These are phyloP conservation scores for Penicillium sp. DNA, from an alignment of 2,329 filamentous ascomycete genomes.

Conservation along the genomic window DNA sequence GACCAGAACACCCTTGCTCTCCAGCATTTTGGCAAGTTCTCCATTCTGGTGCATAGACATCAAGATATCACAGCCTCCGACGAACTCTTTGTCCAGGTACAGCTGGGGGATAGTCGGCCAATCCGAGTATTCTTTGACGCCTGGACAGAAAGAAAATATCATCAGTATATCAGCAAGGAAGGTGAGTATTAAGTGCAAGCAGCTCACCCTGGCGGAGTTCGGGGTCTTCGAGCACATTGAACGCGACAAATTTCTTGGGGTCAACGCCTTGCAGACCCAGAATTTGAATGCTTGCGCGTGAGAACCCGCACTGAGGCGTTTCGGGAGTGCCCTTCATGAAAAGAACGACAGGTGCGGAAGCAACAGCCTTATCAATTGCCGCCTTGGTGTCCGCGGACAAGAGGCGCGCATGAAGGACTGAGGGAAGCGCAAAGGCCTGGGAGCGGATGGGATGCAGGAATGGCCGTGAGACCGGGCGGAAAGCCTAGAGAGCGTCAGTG, in stretches of 20 bases:
- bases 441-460: constrained; percentile 21
- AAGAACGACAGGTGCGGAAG: constrained; percentile 84
- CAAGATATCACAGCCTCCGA: constrained; percentile 96
- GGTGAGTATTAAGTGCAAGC: neutral
- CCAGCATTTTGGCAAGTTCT: constrained; percentile 83
- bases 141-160: constrained; percentile 44
- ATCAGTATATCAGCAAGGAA: constrained; percentile 1
- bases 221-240: constrained; percentile 91
- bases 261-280: constrained; percentile 92
- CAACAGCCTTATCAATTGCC: constrained; percentile 88
- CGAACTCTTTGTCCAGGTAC: constrained; percentile 91
- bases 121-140: constrained; percentile 98
- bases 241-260: constrained; percentile 93
- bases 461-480: constrained; percentile 31
- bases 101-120: constrained; percentile 99
- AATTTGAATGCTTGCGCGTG: constrained; percentile 90
- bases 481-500: constrained; percentile 21
- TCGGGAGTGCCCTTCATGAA: constrained; percentile 99
- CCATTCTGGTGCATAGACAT: constrained; percentile 97
- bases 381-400: constrained; percentile 75
- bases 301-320: constrained; percentile 95
- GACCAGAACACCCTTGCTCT: constrained; percentile 85
- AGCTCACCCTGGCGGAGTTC: constrained; percentile 74
- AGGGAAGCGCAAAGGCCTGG: constrained; percentile 38
- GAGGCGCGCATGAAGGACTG: constrained; percentile 52